Percentiles rank a stretch among this genome's conserved stretches.
phyloP scores from a whole-genome alignment of 208 protist species.

The Trypanosoma lewisi region DNA sequence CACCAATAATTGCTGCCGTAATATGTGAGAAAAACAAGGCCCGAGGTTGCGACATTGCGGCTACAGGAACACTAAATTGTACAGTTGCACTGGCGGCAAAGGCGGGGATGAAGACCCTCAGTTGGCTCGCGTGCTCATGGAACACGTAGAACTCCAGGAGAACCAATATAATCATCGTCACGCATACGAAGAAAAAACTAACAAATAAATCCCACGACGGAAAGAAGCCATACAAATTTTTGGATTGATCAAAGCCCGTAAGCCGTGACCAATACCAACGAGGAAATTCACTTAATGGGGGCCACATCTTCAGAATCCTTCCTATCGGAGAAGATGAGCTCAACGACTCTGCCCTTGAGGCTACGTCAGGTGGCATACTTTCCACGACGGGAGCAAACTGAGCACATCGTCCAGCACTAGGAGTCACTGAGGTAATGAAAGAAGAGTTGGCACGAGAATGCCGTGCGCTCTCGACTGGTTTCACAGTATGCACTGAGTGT shows the following conservation, averaged over 20 bases:
- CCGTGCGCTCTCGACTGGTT: background rate
- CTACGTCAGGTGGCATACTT: background rate
- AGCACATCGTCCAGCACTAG: background rate
- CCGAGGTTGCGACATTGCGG: slow-evolving; percentile 53
- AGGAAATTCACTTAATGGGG: slow-evolving; percentile 27
- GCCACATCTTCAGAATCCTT: slow-evolving; percentile 26
- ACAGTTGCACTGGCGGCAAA: slow-evolving; percentile 56
- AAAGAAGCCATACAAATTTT: slow-evolving; percentile 51
- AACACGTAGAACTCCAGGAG: slow-evolving; percentile 67
- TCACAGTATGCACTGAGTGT: background rate
- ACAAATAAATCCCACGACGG: slow-evolving; percentile 42
- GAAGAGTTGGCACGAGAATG: background rate
- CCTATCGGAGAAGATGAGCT: background rate
- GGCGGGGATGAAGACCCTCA: slow-evolving; percentile 51
- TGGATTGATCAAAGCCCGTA: slow-evolving; percentile 52
- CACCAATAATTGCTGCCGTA: slow-evolving; percentile 59
- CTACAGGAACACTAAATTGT: slow-evolving; percentile 51
- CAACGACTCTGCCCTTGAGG: background rate
- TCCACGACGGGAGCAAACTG: background rate
- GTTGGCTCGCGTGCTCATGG: slow-evolving; percentile 35
- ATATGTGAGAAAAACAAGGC: slow-evolving; percentile 56
- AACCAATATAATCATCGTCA: slow-evolving; percentile 50
- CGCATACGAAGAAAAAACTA: slow-evolving; percentile 44
- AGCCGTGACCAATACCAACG: slow-evolving; percentile 60
- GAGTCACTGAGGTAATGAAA: background rate